Conservation (phyloP, 2,329 filamentous ascomycete species). For the Colletotrichum eremochloae region DNA sequence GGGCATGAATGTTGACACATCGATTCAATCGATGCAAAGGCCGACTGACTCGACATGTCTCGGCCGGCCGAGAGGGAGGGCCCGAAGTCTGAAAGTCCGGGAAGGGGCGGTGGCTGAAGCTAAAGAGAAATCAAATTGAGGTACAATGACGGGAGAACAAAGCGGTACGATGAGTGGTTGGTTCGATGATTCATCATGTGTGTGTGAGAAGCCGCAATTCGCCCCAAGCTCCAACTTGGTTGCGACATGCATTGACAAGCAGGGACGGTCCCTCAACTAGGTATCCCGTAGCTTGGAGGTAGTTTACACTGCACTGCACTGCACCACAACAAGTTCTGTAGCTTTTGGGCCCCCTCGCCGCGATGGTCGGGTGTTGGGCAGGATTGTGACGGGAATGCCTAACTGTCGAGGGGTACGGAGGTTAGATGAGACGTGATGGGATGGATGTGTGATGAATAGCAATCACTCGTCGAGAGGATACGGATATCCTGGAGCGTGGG, state of each 20-base stretch:
- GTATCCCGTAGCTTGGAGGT: not conserved
- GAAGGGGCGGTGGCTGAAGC: not conserved
- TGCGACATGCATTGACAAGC: conserved; percentile 33
- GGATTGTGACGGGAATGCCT: conserved; percentile 10
- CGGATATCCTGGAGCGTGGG: not conserved
- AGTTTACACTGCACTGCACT: no score
- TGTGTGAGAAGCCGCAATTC: not conserved
- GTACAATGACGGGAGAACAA: conserved; percentile 15
- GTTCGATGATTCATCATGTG: conserved; percentile 40
- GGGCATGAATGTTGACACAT: not conserved
- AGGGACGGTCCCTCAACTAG: conserved; percentile 6
- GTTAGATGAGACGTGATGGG: conserved; percentile 5
- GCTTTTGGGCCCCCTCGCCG: conserved; percentile 7
- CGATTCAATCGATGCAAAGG: not conserved
- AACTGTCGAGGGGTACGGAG: not conserved
- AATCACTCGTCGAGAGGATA: not conserved
- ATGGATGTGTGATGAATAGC: not conserved
- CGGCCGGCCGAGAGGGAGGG: conserved; percentile 23
- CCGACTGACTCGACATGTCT: conserved; percentile 9
- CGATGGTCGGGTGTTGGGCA: not conserved
- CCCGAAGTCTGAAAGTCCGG: not conserved
- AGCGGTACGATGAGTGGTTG: conserved; percentile 10
- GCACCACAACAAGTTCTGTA: not conserved
- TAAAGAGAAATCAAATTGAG: not conserved
- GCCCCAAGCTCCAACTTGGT: conserved; percentile 22